Percentiles rank a stretch among this genome's conserved stretches.
Conservation (phyloP, 805 yeast genomes). For the Nakazawaea siamensis region DNA sequence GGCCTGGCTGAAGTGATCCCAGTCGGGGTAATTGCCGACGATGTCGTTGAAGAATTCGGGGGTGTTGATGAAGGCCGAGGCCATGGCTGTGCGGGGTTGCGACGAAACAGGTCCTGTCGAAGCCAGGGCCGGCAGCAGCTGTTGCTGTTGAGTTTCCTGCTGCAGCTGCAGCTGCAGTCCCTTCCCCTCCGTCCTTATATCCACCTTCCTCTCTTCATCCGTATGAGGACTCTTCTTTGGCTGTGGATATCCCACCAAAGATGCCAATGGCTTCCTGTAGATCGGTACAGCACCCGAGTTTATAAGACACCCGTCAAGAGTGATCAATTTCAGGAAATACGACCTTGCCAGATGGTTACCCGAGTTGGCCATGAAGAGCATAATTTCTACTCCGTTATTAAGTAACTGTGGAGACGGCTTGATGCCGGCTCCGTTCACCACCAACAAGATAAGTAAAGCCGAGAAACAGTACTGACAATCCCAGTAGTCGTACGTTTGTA, state of each 20-base stretch:
- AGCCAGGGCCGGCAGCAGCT: too few relatives aligned
- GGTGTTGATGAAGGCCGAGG: too few relatives aligned
- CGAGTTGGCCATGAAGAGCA: conserved; percentile 19
- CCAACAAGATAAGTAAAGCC: conserved; percentile 22
- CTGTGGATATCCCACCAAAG: conserved; percentile 2
- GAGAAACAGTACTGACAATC: conserved; percentile 30
- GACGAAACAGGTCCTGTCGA: too few relatives aligned
- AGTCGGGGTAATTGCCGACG: too few relatives aligned
- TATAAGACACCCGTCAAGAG: conserved; percentile 3
- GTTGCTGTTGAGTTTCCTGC: background rate
- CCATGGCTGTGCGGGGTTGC: too few relatives aligned
- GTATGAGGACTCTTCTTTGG: background rate
- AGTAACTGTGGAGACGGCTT: conserved; percentile 8
- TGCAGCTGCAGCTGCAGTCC: background rate
- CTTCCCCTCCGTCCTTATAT: background rate
- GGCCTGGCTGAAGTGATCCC: too few relatives aligned
- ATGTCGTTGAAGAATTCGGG: too few relatives aligned
- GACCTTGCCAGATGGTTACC: conserved; percentile 21
- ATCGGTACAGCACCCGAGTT: background rate
- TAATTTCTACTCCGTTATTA: conserved; percentile 16
- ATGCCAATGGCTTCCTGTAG: conserved; percentile 1
- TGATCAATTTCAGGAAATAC: conserved; percentile 16
- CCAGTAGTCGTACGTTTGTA: conserved; percentile 30
- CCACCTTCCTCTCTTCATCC: conserved; percentile 1
- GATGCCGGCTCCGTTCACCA: conserved; percentile 7